Conservation (phyloP, 495 filamentous ascomycete genomes). For the Sordaria brevicollis region DNA sequence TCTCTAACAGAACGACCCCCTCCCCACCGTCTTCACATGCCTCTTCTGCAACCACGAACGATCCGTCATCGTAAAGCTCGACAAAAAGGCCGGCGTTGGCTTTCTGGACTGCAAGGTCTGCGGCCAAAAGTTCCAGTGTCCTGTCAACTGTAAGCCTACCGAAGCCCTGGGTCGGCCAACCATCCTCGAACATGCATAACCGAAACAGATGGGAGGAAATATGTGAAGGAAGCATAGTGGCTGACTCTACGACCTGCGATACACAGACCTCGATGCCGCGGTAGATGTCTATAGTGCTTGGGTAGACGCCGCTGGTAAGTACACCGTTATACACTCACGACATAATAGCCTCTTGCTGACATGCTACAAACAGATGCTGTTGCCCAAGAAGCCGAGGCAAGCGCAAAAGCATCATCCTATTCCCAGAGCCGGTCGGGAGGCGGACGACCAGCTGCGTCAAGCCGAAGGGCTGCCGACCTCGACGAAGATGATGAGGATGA, state of each 20-base stretch:
- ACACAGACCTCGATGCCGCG: conserved; percentile 73
- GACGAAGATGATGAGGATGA: conserved; percentile 38
- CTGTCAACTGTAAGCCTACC: conserved; percentile 69
- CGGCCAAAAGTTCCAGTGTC: conserved; percentile 83
- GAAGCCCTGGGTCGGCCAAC: neutral
- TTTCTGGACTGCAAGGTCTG: conserved; percentile 83
- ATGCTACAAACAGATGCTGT: conserved; percentile 25
- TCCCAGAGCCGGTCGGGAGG: neutral
- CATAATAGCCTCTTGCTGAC: conserved; percentile 11
- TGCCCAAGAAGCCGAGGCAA: conserved; percentile 26
- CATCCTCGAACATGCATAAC: neutral
- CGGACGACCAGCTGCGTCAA: conserved; percentile 9
- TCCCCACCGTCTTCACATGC: conserved; percentile 86
- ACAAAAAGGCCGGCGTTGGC: conserved; percentile 83
- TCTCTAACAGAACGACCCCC: conserved; percentile 59
- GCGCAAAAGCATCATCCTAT: neutral
- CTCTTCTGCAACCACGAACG: conserved; percentile 98
- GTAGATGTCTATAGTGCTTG: conserved; percentile 97
- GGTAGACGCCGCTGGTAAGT: conserved; percentile 88
- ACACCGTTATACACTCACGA: no score
- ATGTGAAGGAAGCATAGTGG: neutral
- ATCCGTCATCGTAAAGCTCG: conserved; percentile 74
- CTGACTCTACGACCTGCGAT: neutral
- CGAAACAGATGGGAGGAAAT: no score
- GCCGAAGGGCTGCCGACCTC: conserved; percentile 22